These are phyloP conservation scores for Trametes maxima DNA, from an alignment of 768 basidiomycete species.

Conservation along the genomic window DNA sequence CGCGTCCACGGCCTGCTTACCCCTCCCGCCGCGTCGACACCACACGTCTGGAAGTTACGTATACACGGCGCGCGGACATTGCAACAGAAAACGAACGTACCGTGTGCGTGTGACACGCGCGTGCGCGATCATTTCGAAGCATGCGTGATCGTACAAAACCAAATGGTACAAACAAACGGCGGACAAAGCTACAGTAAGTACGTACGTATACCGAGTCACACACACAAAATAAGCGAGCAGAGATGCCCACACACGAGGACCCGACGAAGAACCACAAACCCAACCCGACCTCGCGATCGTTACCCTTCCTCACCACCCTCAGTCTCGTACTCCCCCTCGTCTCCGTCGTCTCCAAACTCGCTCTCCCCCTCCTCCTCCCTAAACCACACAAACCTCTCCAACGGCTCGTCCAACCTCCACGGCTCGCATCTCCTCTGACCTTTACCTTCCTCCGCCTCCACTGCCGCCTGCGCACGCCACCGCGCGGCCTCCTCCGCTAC, in stretches of 20 bases:
- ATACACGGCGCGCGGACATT: too few species aligned
- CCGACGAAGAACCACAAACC: background rate
- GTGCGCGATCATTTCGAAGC: too few species aligned
- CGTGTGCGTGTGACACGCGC: too few species aligned
- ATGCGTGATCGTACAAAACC: constrained; percentile 4
- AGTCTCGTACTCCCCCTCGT: constrained; percentile 17
- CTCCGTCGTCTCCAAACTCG: constrained; percentile 20
- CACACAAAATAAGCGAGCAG: too few species aligned
- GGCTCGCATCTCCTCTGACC: background rate
- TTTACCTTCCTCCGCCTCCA: constrained; percentile 2
- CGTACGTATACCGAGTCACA: too few species aligned
- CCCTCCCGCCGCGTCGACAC: too few species aligned
- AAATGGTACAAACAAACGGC: background rate
- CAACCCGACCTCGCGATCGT: background rate
- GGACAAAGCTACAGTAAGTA: constrained; percentile 11
- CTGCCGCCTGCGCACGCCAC: constrained; percentile 10
- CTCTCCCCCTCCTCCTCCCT: constrained; percentile 27
- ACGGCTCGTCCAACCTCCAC: constrained; percentile 22
- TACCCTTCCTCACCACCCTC: constrained; percentile 9
- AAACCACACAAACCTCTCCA: constrained; percentile 27
- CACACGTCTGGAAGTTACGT: too few species aligned
- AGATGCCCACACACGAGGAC: too few species aligned
- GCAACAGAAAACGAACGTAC: too few species aligned
- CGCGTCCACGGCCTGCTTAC: too few species aligned
- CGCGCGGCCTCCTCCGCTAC: constrained; percentile 2